Evolutionary conservation across 2,329 filamentous ascomycete genomes (phyloP).

Genomic region (Aaosphaeria pasadenensis): DNA sequence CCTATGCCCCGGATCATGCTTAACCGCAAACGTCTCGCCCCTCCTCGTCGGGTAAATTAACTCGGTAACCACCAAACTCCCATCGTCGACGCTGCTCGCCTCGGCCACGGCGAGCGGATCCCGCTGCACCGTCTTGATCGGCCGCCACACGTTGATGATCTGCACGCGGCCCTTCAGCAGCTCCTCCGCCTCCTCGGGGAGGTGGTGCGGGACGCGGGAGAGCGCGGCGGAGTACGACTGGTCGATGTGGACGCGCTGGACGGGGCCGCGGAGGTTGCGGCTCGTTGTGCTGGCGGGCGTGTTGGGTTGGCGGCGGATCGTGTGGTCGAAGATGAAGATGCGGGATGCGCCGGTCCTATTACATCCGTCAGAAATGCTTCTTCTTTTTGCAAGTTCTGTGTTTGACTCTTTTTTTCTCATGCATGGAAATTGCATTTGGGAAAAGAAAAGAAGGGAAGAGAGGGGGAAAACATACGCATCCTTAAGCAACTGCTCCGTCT

Average conservation of each 20-base stretch:
- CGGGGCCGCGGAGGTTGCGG: conserved; percentile 40
- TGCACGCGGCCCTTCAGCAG: conserved; percentile 27
- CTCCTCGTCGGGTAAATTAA: conserved; percentile 29
- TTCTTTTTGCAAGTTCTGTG: no score
- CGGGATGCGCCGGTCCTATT: conserved; percentile 55
- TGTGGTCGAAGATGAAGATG: conserved; percentile 63
- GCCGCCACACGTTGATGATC: conserved; percentile 38
- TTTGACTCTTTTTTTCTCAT: no score
- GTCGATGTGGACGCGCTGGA: conserved; percentile 57
- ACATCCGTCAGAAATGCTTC: no score
- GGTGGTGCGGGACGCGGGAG: conserved; percentile 25
- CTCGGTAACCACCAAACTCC: conserved; percentile 20
- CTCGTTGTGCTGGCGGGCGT: conserved; percentile 12
- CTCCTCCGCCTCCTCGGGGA: conserved; percentile 27
- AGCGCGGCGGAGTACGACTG: conserved; percentile 46
- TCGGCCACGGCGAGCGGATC: conserved; percentile 33
- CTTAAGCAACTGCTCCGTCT: conserved; percentile 35
- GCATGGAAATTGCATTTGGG: neutral
- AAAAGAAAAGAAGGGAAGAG: neutral
- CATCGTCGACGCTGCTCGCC: conserved; percentile 25
- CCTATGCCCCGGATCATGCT: conserved; percentile 21
- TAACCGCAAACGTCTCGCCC: conserved; percentile 28
- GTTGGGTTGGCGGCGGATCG: conserved; percentile 49
- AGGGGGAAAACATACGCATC: conserved; percentile 24
- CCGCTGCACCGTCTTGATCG: conserved; percentile 28